Base-by-base conservation (phyloP, 192 early-diverging fungal species). In the Cladochytrium replicatum region DNA sequence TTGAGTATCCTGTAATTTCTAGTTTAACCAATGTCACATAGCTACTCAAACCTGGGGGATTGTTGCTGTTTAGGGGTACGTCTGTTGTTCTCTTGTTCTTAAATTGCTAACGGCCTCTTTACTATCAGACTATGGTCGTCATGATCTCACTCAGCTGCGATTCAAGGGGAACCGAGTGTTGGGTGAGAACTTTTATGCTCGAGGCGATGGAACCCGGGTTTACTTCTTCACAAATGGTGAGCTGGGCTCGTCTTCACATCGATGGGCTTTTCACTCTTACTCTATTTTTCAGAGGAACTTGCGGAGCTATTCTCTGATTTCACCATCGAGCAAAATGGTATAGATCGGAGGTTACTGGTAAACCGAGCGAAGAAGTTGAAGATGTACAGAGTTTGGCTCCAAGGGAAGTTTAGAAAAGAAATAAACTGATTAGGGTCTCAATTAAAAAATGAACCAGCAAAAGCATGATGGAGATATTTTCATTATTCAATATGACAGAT, bases 381-480 rank as follows among this genome's bases (percentile, higher is more conserved):
- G 58, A 99, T 99, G 97, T 93, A 94, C 66, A 72, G 95, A 2
- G 77, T 87, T 5, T 99, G 95, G 95, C 61, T 98, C 22, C 97
- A 99, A 64, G 91, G 84, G 26, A 97, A 97, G 71, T 94, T 95
- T 64, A 67, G 83, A 43, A 96, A 91, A 53, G 77, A 80, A 38
- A 47, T 78, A 25, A 50, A 48, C 32, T 39, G 13, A 17, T 37
- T 37, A 37, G 17, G 13, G 13, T 37, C 34, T 37, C n/a, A n/a
- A n/a, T n/a, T n/a, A n/a, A n/a, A n/a, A n/a, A n/a, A n/a, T n/a
- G n/a, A n/a, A n/a, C n/a, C n/a, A n/a, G n/a, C n/a, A n/a, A n/a
- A n/a, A n/a, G n/a, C n/a, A n/a, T n/a, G n/a, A n/a, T n/a, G n/a
- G n/a, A n/a, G n/a, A n/a, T n/a, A n/a, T n/a, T n/a, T n/a, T n/a